These are phyloP conservation scores for Millerago galiae DNA, from an alignment of 805 yeast species.

Conservation along the genomic window DNA sequence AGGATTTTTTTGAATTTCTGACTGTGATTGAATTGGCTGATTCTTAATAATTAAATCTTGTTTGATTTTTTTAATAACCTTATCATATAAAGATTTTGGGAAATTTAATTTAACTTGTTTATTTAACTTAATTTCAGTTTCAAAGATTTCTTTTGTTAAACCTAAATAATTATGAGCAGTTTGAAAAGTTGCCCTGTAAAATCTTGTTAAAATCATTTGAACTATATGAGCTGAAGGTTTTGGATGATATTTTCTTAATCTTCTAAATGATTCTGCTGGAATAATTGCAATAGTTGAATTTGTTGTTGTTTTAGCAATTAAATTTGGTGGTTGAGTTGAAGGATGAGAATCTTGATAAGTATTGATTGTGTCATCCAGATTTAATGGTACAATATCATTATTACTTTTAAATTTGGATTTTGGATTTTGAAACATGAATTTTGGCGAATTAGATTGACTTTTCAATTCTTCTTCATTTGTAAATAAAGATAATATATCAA, in stretches of 20 bases:
- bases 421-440: neutral
- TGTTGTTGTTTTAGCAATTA: slow-evolving; percentile 69
- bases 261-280: slow-evolving; percentile 75
- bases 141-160: slow-evolving; percentile 70
- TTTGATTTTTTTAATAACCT: slow-evolving; percentile 40
- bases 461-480: slow-evolving; percentile 32
- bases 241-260: slow-evolving; percentile 71
- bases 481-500: slow-evolving; percentile 73
- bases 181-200: slow-evolving; percentile 86
- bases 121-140: slow-evolving; percentile 68
- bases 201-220: slow-evolving; percentile 81
- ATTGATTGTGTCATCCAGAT: slow-evolving; percentile 8
- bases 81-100: slow-evolving; percentile 61
- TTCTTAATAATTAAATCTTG: neutral
- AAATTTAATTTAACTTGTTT: slow-evolving; percentile 38
- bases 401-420: slow-evolving; percentile 1
- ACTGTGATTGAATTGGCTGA: neutral
- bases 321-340: slow-evolving; percentile 12
- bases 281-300: slow-evolving; percentile 87
- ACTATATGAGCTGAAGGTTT: slow-evolving; percentile 90
- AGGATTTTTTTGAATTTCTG: neutral
- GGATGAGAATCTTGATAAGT: neutral
- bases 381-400: slow-evolving; percentile 16
- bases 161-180: slow-evolving; percentile 87
- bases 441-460: slow-evolving; percentile 6